Conservation (phyloP, 23 red algal genomes). For the Agarophyton chilense region DNA sequence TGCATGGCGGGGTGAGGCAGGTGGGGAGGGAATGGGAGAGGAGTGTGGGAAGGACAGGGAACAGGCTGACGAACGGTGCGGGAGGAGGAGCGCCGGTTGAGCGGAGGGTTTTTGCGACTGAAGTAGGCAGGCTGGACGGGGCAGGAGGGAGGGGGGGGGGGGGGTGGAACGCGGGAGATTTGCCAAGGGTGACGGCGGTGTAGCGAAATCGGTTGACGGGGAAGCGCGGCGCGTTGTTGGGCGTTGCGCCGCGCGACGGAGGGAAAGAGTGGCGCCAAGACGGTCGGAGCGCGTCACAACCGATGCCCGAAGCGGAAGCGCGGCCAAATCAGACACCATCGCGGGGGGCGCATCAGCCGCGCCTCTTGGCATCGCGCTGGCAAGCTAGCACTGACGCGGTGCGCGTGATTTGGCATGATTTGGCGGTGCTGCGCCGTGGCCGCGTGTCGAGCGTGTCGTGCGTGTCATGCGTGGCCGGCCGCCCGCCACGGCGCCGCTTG, state of each 20-base stretch:
- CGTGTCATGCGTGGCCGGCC: too few relatives aligned
- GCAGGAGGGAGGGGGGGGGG: not conserved
- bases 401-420: constrained; percentile 21
- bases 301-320: not conserved
- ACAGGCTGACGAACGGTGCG: not conserved
- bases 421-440: not conserved
- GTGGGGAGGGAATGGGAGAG: not conserved
- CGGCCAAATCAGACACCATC: not conserved
- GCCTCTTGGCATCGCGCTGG: too few relatives aligned
- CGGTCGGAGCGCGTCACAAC: not conserved
- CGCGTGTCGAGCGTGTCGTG: too few relatives aligned
- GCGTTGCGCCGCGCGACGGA: not conserved
- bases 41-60: not conserved
- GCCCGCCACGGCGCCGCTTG: too few relatives aligned
- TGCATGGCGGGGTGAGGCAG: not conserved
- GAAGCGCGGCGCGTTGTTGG: not conserved
- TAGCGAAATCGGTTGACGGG: not conserved
- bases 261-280: not conserved
- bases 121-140: not conserved
- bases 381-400: too few relatives aligned
- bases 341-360: not conserved
- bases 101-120: not conserved
- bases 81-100: not conserved
- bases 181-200: not conserved
- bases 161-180: constrained; percentile 1